Evolutionary conservation across 2,329 filamentous ascomycete genomes (phyloP), one percentile per base, ranked within the genome.

Genomic region (Fusarium begoniae): DNA sequence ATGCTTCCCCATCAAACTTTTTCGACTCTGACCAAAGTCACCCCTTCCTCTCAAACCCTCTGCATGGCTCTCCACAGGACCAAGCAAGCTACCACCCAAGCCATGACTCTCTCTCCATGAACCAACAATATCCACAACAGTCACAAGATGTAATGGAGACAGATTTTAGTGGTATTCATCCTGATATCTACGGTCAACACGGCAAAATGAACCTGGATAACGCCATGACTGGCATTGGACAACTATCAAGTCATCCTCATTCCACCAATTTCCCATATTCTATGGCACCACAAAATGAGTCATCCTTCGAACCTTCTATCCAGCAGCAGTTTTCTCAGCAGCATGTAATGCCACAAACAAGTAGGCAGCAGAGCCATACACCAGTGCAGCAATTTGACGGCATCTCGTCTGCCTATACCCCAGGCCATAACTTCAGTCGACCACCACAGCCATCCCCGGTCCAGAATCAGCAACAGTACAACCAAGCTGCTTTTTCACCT

Each of bases 131-230:
- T 66, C 73, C 79, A 47, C 80, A 81, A 37, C 66, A 80, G 20
- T 73, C 73, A 44, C 79, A 82, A 66, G 82, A 84, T 65, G 79
- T 81, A 51, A 77, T 84, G 45, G 80, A 85, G 63, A 79, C 83
- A 45, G 77, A 80, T 37, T 83, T 84, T 54, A 75, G 77, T 74
- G 80, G 80, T 63, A 78, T 84, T 15, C 81, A 83, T 44, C 76
- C 82, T 20, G 82, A 83, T 41, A 60, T 84, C 30, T 85, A 83
- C 60, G 74, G 73, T 15, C 82, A 84, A 54, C 82, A 81, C 58
- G 64, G 66, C 35, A 83, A 83, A 69, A 68, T 81, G 55, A 75
- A 79, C 47, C 72, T 82, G 11, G 75, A 69, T 24, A 74, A 73
- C 48, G 69, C 75, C 30, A 77, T 82, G 54, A 70, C 75, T 65